Base-by-base conservation (phyloP, 495 filamentous ascomycete species). In the Xylaria scruposa region DNA sequence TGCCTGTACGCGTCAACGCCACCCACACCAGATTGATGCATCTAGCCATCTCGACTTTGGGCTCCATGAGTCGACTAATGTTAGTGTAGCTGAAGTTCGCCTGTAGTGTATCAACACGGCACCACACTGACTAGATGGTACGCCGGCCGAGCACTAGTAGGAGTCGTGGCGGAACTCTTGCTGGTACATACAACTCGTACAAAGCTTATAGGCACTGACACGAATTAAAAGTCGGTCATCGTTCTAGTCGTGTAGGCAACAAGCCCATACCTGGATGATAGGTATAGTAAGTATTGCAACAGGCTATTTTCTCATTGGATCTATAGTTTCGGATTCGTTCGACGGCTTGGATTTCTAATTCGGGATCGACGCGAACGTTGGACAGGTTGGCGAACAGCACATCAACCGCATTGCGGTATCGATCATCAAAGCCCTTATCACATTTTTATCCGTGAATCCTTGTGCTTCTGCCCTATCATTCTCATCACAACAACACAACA, bases 1-100 rank as follows among this genome's bases (percentile, higher is more conserved):
- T 58, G 47, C 47, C 19, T 17, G 60, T 54, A 71, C 61, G 69
- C 69, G 69, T 71, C 59, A 71, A 70, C 67, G 38, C 42, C 42
- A 47, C 42, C 58, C 42, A 42, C 58, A 51, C 29, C 21, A 46
- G 42, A 10, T 26, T 47, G 24, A 42, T 49, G 62, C 63, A 66
- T 36, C 26, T 4, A 40, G 44, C 42, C 51, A 38, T 38, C 15
- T 66, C 42, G n/a, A 38, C 21, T 44, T 17, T 38, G 38, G 7
- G 62, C 24, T 49, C 67, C 40, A 46, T 61, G 56, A 70, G 53
- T 62, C 58, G 58, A 38, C 31, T 9, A 46, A 29, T 24, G 51
- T 29, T 58, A 15, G 54, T 36, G 62, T 49, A 49, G 36, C 26
- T 65, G 44, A 65, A 24, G 36, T 31, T 49, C 62, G 46, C 60